Evolutionary conservation across 345 rosid species (phyloP), one percentile per base, ranked within the genome.

Genomic region (Cardamine occulta): DNA sequence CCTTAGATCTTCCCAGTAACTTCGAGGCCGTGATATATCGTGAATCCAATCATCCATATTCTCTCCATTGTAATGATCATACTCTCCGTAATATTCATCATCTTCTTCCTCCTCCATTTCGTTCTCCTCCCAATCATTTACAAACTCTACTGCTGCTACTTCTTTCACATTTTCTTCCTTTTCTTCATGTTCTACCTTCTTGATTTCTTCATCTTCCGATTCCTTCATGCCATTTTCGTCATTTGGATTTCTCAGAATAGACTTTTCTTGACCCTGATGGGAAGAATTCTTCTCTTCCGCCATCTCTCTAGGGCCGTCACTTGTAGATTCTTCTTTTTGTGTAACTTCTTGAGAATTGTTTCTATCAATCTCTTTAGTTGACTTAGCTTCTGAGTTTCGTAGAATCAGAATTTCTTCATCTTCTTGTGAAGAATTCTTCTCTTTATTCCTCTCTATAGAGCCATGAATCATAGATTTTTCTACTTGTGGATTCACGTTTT

Each of bases 1-100:
- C 77, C 97, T 82, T 6, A 72, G 79, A 56, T 80, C 83, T 80
- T 95, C 99, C 99, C 99, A 95, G 57, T 86, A 88, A 77, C 99
- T 91, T 45, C 88, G 84, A 6, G 99, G 99, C 51, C 97, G 84
- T 12, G 93, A 73, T 68, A 95, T 87, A n/a, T 86, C 91, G 3
- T 84, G 76, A 62, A 86, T 68, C 97, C 97, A 92, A 45, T 91
- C 90, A 70, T 82, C 74, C 24, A 51, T 75, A 37, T 71, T 58
- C 18, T 79, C 82, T 14, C 18, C 75, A 60, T 32, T 63, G 74
- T 74, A 64, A 12, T 42, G 63, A 15, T 79, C 62, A 57, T 47
- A 65, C 8, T 71, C 70, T 45, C 40, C 72, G 40, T 64, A 77
- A 6, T n/a, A 15, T 15, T 40, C 45, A 12, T 40, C 47, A 10